A percentile compares a stretch with the other conserved stretches of the same genome.
Conservation (phyloP, 2,329 filamentous ascomycete species). For the Paecilomyces sp. region DNA sequence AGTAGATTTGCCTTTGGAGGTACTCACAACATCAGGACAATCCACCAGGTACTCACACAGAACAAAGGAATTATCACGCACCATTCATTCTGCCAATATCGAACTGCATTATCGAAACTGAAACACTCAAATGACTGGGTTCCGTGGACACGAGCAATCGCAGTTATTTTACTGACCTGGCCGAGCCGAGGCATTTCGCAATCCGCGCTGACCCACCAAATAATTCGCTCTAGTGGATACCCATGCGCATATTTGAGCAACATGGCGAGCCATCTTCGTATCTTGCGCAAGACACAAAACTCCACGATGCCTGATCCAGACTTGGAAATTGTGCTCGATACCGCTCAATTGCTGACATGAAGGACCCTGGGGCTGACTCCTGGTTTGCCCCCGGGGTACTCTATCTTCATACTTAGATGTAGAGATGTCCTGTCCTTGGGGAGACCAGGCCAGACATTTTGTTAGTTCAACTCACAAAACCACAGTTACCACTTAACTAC, state of each 20-base stretch:
- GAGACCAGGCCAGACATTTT: not conserved
- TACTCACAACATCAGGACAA: not conserved
- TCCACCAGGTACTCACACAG: not conserved
- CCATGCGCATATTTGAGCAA: slow-evolving; percentile 17
- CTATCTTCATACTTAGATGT: not conserved
- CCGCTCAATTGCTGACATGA: slow-evolving; percentile 7
- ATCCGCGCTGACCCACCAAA: not conserved
- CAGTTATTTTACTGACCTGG: not conserved
- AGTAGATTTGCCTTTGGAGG: not conserved
- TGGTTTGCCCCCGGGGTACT: not conserved
- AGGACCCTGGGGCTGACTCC: not conserved
- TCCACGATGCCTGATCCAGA: not conserved
- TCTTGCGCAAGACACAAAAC: not conserved
- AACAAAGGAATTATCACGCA: not conserved
- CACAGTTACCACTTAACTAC: not conserved
- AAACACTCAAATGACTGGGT: not conserved
- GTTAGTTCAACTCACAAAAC: too few species aligned
- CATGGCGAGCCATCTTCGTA: slow-evolving; percentile 8
- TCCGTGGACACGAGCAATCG: not conserved
- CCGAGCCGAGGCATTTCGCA: not conserved
- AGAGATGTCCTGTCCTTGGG: not conserved
- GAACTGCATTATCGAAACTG: too few species aligned
- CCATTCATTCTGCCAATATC: not conserved
- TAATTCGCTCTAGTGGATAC: not conserved
- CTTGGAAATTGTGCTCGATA: slow-evolving; percentile 15